Evolutionary conservation across 345 rosid genomes (phyloP), one percentile per base, ranked within the genome.

Genomic region (Isatis tinctoria): DNA sequence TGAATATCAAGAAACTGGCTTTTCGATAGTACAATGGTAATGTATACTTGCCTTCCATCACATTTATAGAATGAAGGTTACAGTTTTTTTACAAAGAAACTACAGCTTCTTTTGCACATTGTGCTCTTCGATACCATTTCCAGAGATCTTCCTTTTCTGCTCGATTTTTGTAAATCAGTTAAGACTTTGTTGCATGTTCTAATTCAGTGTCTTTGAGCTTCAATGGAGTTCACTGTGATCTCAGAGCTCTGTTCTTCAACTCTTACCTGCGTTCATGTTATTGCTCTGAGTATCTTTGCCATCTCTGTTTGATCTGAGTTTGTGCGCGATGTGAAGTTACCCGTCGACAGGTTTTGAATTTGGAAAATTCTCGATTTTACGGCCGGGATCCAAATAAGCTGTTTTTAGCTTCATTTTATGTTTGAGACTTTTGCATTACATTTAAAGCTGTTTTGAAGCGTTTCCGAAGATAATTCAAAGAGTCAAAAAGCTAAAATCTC

Each of bases 1-100:
- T 83, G 77, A 79, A 78, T 73, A 73, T 82, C 73, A 69, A 70
- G 69, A 52, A 70, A 66, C 67, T 65, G 63, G 79, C 65, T 77
- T 76, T 77, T 60, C 16, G n/a, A 68, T 66, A 60, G 60, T 65
- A 70, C 45, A 56, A 65, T 74, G 60, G 73, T 74, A 28, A 72
- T 75, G 52, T 32, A 65, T 40, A 36, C 74, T 72, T 48, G 33
- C 36, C 76, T 61, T 54, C 64, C 69, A 65, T 64, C 65, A 76
- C 20, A 72, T 54, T 56, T 65, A 4, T 63, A 8, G 44, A 35
- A 62, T 40, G 75, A 65, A 72, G 52, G 60, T 60, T 72, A 17
- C 40, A 58, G 41, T 20, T 48, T 30, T 45, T 36, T n/a, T n/a
- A 27, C 75, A 60, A 49, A 10, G 58, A 53, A 22, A 22, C 36